Conservation (phyloP, 805 yeast genomes). For the Cyberlindnera xishuangbannaensis region DNA sequence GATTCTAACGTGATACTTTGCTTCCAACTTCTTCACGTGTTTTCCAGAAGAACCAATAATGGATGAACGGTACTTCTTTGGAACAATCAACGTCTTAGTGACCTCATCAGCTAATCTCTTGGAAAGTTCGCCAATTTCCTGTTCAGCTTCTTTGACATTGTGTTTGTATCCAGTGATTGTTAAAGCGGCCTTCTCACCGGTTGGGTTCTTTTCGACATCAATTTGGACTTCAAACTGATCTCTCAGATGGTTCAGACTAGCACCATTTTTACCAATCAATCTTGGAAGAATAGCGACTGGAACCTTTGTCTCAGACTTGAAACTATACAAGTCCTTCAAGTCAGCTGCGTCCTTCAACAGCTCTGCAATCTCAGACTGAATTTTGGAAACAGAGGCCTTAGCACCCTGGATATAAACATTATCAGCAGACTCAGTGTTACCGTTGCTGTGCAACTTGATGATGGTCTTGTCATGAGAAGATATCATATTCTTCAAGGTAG, state of each 20-base stretch:
- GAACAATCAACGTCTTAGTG: conserved; percentile 59
- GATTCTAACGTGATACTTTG: conserved; percentile 77
- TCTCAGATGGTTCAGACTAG: conserved; percentile 59
- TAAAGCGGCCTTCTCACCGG: conserved; percentile 42
- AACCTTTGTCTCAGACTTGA: conserved; percentile 43
- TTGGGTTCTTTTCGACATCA: conserved; percentile 59
- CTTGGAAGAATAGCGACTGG: conserved; percentile 68
- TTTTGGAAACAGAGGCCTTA: conserved; percentile 52
- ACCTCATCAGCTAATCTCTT: conserved; percentile 81
- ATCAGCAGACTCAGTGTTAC: conserved; percentile 37
- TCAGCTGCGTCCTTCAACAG: conserved; percentile 52
- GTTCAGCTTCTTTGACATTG: conserved; percentile 69
- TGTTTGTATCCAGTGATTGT: conserved; percentile 70
- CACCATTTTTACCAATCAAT: conserved; percentile 87
- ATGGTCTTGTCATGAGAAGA: conserved; percentile 27
- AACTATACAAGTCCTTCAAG: conserved; percentile 39
- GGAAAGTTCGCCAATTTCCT: conserved; percentile 49
- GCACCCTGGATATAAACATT: conserved; percentile 67
- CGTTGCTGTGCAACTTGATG: conserved; percentile 41
- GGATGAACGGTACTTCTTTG: conserved; percentile 70
- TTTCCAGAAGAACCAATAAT: conserved; percentile 81
- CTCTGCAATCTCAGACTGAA: conserved; percentile 44
- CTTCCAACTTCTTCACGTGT: conserved; percentile 78
- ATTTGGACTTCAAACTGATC: conserved; percentile 72
- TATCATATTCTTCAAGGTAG: conserved; percentile 44